Conservation (phyloP, 78 protist genomes). For the Paulinella micropora region DNA sequence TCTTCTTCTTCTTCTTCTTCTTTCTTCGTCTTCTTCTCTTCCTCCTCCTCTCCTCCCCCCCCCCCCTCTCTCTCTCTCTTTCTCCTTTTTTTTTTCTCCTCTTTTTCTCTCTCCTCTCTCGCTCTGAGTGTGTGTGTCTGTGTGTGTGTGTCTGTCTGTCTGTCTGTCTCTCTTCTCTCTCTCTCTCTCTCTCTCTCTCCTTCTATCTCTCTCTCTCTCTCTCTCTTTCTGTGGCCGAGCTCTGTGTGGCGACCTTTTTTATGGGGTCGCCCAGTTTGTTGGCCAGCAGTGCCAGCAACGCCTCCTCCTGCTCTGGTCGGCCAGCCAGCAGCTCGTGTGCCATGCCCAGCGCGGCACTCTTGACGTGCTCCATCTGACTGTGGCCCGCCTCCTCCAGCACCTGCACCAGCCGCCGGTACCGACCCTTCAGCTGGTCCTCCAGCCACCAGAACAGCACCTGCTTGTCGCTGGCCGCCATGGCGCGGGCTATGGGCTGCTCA, state of each 20-base stretch:
- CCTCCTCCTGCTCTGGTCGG: not conserved
- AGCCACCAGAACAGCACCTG: too few relatives aligned
- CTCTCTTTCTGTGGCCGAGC: too few relatives aligned
- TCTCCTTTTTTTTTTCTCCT: not conserved
- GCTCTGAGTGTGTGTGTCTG: not conserved
- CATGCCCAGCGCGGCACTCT: not conserved
- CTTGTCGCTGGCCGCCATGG: too few relatives aligned
- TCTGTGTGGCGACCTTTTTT: too few relatives aligned
- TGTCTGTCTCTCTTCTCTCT: not conserved
- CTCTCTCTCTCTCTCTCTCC: not conserved
- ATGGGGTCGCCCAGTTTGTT: not conserved
- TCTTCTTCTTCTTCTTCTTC: not conserved
- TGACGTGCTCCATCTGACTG: not conserved
- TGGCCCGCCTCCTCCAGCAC: too few relatives aligned
- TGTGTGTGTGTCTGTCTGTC: not conserved
- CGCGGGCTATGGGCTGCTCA: too few relatives aligned
- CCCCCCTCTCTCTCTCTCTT: not conserved
- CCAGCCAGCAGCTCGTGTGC: not conserved
- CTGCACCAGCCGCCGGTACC: too few relatives aligned
- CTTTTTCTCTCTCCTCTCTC: not conserved
- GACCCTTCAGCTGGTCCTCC: too few relatives aligned
- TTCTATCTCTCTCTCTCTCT: not conserved
- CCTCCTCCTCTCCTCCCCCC: not conserved
- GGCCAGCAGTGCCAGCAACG: not conserved
- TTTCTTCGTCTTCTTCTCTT: not conserved